Evolutionary conservation across 2,329 filamentous ascomycete species (phyloP), one percentile per base, ranked within the genome.

Genomic region (Ophiostoma australiae): DNA sequence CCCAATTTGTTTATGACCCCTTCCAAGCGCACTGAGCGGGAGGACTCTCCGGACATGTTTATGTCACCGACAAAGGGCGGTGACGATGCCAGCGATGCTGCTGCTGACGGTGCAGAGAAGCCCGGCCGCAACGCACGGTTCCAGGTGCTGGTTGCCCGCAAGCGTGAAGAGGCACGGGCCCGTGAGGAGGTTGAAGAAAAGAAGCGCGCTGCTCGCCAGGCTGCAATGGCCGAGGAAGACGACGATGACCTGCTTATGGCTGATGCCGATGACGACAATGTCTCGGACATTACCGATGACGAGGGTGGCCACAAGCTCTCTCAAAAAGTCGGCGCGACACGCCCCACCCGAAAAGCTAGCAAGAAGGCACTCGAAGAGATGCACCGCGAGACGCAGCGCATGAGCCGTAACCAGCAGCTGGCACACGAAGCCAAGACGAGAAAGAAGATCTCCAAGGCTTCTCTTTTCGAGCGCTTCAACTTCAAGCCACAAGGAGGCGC

Each of bases 281-380:
- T 84, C 66, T 84, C 82, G n/a, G 83, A 85, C 72, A 84, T 87
- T 68, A 85, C 83, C 2, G 88, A 90, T 72, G 88, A 88, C 44
- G 88, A 88, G 35, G 86, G 83, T 58, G 89, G 85, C n/a, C 84
- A 83, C 63, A 87, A 83, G 73, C 81, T 95, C 65, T 91, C 90
- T 0, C 91, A 94, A 77, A 81, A 86, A 35, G 65, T 67, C 2
- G 70, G 67, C 8, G 58, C 66, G 17, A 15, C 72, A 1, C 76
- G 76, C 4, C 88, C 90, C 4, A 85, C 87, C 11, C 87, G 95
- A 15, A 97, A 95, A 78, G 94, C 95, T 0, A 94, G 94, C 82
- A 98, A 94, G 82, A 97, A 93, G 80, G 95, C 95, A 0, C 79
- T 97, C 61, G 92, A 97, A 78, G 94, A 98, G 75, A 97, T 99